A percentile compares a stretch with the other conserved stretches of the same genome.
phyloP scores from a whole-genome alignment of 768 basidiomycete species.

The Lactarius hatsudake region DNA sequence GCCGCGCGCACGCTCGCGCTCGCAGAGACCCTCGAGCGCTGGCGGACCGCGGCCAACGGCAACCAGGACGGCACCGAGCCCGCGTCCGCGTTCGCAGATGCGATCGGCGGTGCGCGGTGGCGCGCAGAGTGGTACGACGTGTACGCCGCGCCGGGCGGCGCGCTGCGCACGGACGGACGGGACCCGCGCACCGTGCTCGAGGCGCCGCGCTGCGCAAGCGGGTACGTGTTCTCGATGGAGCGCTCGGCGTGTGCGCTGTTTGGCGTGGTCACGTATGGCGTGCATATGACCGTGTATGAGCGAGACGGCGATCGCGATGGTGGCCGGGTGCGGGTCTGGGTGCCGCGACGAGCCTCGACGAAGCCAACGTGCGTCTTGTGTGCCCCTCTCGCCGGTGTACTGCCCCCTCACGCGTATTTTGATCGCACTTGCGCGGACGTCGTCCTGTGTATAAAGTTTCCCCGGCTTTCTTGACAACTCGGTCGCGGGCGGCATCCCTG shows the following conservation, averaged over 20 bases:
- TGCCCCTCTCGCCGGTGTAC: not conserved
- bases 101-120: conserved; percentile 80
- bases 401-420: not conserved
- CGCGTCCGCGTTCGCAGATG: conserved; percentile 46
- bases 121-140: conserved; percentile 79
- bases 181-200: conserved; percentile 31
- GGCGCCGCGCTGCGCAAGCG: conserved; percentile 38
- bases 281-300: conserved; percentile 81
- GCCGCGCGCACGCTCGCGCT: conserved; percentile 58
- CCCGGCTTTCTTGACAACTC: conserved; percentile 88
- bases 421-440: no score
- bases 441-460: conserved; percentile 60
- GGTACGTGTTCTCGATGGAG: conserved; percentile 87
- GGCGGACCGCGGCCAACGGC: conserved; percentile 43
- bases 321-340: conserved; percentile 65
- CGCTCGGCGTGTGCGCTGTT: conserved; percentile 86
- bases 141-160: conserved; percentile 67
- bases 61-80: conserved; percentile 30
- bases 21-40: conserved; percentile 66
- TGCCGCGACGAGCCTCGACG: conserved; percentile 77
- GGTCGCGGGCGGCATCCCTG: conserved; percentile 88
- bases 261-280: conserved; percentile 87
- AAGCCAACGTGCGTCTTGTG: conserved; percentile 75
- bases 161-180: conserved; percentile 40
- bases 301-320: conserved; percentile 33